These are phyloP conservation scores for Beta corolliflora DNA, from an alignment of 179 eudicot species.

Conservation along the genomic window DNA sequence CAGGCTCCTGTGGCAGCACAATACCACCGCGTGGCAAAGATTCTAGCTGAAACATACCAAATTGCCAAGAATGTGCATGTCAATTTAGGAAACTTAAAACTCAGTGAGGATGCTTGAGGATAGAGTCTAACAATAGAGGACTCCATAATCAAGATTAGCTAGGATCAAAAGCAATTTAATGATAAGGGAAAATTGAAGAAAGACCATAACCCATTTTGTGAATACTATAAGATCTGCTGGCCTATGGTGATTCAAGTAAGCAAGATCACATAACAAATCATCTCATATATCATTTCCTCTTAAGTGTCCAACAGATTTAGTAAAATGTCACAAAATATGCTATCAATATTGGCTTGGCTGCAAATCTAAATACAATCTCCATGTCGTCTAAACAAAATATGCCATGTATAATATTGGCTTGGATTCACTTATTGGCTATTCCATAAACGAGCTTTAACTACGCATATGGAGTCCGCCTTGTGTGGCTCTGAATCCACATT, in stretches of 20 bases:
- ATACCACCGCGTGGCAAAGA: constrained; percentile 33
- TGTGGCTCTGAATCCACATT: too few species aligned
- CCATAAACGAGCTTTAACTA: too few species aligned
- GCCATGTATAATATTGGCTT: too few species aligned
- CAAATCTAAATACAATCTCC: too few species aligned
- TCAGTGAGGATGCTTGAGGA: background rate
- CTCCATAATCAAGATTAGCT: background rate
- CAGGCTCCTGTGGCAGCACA: constrained; percentile 38
- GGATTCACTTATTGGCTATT: too few species aligned
- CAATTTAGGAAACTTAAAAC: background rate
- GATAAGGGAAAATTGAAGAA: background rate
- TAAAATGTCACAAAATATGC: too few species aligned
- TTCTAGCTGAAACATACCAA: constrained; percentile 38
- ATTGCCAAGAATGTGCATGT: background rate
- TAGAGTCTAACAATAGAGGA: background rate
- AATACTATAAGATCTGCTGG: background rate
- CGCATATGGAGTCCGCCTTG: too few species aligned
- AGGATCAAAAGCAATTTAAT: background rate
- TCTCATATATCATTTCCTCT: too few species aligned
- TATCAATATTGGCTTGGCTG: too few species aligned
- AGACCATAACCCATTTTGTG: background rate
- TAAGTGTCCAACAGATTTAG: too few species aligned
- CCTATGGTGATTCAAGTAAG: background rate
- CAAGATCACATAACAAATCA: too few species aligned
- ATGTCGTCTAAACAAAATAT: too few species aligned